These are phyloP conservation scores for Tuber melanosporum DNA, from an alignment of 495 filamentous ascomycete genomes.

Conservation along the genomic window DNA sequence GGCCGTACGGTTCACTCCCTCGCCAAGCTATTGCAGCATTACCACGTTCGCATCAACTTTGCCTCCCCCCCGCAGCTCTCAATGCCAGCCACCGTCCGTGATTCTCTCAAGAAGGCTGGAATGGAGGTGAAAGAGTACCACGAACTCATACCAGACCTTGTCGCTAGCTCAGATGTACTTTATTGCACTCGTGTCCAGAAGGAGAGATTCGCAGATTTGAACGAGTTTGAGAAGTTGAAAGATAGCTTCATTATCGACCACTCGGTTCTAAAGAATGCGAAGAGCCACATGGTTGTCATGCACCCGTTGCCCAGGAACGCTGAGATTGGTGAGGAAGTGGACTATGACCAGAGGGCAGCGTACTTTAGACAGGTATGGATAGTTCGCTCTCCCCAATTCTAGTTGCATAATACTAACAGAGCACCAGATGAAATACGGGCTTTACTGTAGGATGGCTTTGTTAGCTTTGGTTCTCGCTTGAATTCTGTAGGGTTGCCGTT, in stretches of 20 bases:
- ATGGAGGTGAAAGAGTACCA: constrained; percentile 68
- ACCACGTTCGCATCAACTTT: constrained; percentile 87
- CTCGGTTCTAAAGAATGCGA: constrained; percentile 80
- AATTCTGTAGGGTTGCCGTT: neutral
- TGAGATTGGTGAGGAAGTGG: constrained; percentile 90
- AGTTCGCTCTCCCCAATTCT: constrained; percentile 6
- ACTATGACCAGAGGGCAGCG: constrained; percentile 92
- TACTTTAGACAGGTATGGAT: constrained; percentile 95
- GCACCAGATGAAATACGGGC: constrained; percentile 87
- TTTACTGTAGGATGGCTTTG: constrained; percentile 96
- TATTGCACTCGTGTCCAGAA: constrained; percentile 97
- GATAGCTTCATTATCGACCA: constrained; percentile 83
- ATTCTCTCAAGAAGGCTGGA: constrained; percentile 61
- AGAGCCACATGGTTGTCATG: constrained; percentile 85
- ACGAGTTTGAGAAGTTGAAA: constrained; percentile 78
- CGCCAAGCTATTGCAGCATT: constrained; percentile 85
- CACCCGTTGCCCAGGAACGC: constrained; percentile 89
- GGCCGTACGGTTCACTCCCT: constrained; percentile 92
- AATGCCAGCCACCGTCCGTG: constrained; percentile 66
- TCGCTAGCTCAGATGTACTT: constrained; percentile 76
- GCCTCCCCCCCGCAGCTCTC: constrained; percentile 74
- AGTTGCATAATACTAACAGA: constrained; percentile 45
- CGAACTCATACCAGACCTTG: constrained; percentile 73
- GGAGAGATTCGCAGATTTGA: constrained; percentile 76
- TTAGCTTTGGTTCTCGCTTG: constrained; percentile 79